Evolutionary conservation across 2,329 filamentous ascomycete species (phyloP).

Genomic region (Gnomoniopsis sp.): DNA sequence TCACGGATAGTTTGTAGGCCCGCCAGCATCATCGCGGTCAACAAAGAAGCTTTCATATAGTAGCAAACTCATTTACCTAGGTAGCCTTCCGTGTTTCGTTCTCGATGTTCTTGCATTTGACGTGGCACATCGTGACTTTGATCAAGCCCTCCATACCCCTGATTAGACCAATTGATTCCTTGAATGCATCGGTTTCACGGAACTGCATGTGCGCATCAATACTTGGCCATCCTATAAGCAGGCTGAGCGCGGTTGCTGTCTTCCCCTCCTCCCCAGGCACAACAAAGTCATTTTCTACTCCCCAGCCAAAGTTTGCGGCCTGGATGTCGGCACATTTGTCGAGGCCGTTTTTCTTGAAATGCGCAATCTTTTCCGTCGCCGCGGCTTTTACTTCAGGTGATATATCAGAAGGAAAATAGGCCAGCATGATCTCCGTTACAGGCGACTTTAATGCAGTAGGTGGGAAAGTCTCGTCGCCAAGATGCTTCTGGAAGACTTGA

Average conservation of each 20-base stretch:
- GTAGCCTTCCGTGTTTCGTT: conserved; percentile 4
- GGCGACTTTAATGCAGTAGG: conserved; percentile 17
- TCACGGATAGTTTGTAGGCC: background rate
- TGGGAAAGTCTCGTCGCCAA: conserved; percentile 16
- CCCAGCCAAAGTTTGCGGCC: conserved; percentile 26
- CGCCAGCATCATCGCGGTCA: background rate
- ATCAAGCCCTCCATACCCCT: conserved; percentile 23
- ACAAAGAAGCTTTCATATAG: background rate
- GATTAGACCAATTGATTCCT: conserved; percentile 28
- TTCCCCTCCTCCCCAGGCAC: conserved; percentile 26
- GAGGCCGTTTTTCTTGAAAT: conserved; percentile 18
- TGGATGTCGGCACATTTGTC: conserved; percentile 9
- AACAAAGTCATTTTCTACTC: conserved; percentile 29
- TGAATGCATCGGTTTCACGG: conserved; percentile 32
- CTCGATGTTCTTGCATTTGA: conserved; percentile 14
- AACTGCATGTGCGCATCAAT: conserved; percentile 35
- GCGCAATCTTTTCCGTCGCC: background rate
- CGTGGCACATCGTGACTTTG: conserved; percentile 21
- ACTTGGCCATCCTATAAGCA: conserved; percentile 35
- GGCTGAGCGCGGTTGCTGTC: conserved; percentile 23
- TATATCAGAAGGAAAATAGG: conserved; percentile 16
- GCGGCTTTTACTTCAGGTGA: background rate
- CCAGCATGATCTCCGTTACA: conserved; percentile 18
- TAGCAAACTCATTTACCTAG: background rate
- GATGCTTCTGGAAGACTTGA: conserved; percentile 22